Percentiles rank a stretch among this genome's conserved stretches.
Evolutionary conservation across 768 basidiomycete species (phyloP).

Genomic region (Strobilomyces echinocephalus): DNA sequence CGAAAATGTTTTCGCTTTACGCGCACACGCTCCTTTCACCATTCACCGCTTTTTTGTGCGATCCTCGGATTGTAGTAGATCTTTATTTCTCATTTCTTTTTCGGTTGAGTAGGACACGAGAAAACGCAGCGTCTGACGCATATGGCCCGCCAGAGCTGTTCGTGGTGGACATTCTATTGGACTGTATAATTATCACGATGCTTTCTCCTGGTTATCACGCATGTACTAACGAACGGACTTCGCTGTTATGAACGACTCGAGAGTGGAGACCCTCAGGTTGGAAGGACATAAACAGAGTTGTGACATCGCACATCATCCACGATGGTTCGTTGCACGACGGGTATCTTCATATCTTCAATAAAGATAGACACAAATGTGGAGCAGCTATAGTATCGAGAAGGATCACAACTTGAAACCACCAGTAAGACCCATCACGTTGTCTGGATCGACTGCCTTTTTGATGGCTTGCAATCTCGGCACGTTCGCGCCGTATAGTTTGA

Average conservation of each 20-base stretch:
- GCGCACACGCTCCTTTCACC: slow-evolving; percentile 5
- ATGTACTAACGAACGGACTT: slow-evolving; percentile 1
- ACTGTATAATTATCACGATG: slow-evolving; percentile 19
- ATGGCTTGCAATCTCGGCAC: slow-evolving; percentile 6
- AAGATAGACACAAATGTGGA: not conserved
- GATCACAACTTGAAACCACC: slow-evolving; percentile 53
- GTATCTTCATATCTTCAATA: not conserved
- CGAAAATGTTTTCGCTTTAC: not conserved
- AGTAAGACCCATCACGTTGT: slow-evolving; percentile 55
- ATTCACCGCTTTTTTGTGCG: not conserved
- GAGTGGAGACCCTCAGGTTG: not conserved
- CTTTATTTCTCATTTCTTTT: not conserved
- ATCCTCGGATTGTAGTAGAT: not conserved
- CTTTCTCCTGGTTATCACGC: slow-evolving; percentile 11
- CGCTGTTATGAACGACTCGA: slow-evolving; percentile 7
- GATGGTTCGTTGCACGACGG: not conserved
- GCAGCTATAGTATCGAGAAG: not conserved
- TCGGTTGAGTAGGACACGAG: not conserved
- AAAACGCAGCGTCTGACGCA: slow-evolving; percentile 13
- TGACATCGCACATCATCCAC: no score
- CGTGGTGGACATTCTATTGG: slow-evolving; percentile 9
- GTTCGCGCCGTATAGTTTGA: slow-evolving; percentile 45
- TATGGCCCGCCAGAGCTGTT: slow-evolving; percentile 7
- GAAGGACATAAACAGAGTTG: no score
- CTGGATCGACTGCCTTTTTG: slow-evolving; percentile 36